Conservation (phyloP, 2,329 filamentous ascomycete genomes). For the Cladobotryum protrusum region DNA sequence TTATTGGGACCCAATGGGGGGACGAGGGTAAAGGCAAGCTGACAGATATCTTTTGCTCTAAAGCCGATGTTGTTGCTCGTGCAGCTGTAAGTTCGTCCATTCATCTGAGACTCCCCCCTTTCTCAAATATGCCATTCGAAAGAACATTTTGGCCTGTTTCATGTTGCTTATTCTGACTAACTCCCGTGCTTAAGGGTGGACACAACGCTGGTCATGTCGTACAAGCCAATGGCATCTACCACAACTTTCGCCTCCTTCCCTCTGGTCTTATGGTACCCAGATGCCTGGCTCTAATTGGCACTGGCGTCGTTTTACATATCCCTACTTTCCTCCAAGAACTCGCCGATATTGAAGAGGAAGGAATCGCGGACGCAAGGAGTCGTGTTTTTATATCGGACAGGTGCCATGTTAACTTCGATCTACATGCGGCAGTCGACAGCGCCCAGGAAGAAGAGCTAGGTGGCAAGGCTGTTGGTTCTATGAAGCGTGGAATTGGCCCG, state of each 20-base stretch:
- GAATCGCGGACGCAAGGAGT: not conserved
- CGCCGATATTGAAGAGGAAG: conserved; percentile 29
- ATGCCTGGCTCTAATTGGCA: conserved; percentile 42
- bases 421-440: conserved; percentile 63
- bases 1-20: too few relatives aligned
- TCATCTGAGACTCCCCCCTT: conserved; percentile 14
- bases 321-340: conserved; percentile 38
- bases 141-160: conserved; percentile 5
- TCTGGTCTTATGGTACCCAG: conserved; percentile 66
- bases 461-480: conserved; percentile 11
- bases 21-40: conserved; percentile 28
- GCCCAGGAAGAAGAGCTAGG: conserved; percentile 55
- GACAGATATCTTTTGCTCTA: conserved; percentile 27
- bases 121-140: conserved; percentile 13
- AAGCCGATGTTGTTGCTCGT: conserved; percentile 27
- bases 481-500: conserved; percentile 10
- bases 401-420: conserved; percentile 57
- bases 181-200: conserved; percentile 20
- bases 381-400: conserved; percentile 58
- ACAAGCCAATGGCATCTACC: conserved; percentile 27
- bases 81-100: conserved; percentile 23
- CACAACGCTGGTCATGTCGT: conserved; percentile 20
- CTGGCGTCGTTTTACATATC: conserved; percentile 61
- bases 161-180: too few relatives aligned
- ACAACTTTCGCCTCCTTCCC: conserved; percentile 56